Evolutionary conservation across 257 asterid genomes (phyloP).

Genomic region (Solanum piurae): DNA sequence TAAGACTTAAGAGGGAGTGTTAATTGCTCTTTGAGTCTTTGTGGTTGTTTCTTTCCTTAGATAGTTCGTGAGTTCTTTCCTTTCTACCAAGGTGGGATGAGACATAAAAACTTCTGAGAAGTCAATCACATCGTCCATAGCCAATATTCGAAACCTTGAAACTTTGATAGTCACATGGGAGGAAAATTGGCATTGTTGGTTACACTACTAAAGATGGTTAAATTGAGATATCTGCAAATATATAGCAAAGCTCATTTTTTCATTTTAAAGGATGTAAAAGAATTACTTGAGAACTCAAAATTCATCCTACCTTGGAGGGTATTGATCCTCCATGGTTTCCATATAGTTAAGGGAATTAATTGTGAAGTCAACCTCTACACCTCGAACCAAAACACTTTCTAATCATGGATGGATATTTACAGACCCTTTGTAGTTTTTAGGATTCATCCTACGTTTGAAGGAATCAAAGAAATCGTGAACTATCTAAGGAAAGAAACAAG

Average conservation of each 20-base stretch:
- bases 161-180: not conserved
- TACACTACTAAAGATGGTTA: not conserved
- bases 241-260: not conserved
- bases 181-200: not conserved
- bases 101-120: not conserved
- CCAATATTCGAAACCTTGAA: not conserved
- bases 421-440: no score
- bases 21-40: not conserved
- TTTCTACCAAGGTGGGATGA: not conserved
- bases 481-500: no score
- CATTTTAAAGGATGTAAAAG: not conserved
- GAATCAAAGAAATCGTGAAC: no score
- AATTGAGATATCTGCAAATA: not conserved
- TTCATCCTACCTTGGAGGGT: not conserved
- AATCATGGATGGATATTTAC: no score
- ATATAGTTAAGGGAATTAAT: no score
- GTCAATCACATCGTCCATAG: not conserved
- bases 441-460: no score
- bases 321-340: no score
- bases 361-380: no score
- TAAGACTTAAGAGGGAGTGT: not conserved
- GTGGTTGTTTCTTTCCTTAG: not conserved
- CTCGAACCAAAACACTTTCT: no score
- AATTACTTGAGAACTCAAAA: not conserved
- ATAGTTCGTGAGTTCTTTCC: not conserved